phyloP scores from a whole-genome alignment of 2,329 filamentous ascomycete species.

The Coniochaeta sp. region DNA sequence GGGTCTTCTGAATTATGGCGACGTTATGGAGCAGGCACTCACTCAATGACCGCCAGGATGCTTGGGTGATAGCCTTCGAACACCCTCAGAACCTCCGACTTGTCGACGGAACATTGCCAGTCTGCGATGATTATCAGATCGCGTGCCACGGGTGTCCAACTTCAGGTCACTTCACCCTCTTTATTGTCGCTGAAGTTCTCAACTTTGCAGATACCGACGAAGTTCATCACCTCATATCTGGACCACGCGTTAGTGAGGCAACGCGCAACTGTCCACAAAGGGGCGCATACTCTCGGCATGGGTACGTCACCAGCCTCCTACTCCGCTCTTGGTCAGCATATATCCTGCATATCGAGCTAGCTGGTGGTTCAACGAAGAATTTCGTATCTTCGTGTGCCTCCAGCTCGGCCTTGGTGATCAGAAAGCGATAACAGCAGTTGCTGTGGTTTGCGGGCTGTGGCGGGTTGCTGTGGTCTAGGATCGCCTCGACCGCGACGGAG shows the following conservation, averaged over 20 bases:
- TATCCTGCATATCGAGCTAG: constrained; percentile 15
- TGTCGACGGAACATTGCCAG: constrained; percentile 8
- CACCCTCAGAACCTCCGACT: constrained; percentile 5
- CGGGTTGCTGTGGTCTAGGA: constrained; percentile 17
- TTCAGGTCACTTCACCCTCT: not conserved
- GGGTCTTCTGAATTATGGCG: not conserved
- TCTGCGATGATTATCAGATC: not conserved
- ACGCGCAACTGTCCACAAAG: too few relatives aligned
- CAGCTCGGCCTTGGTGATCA: constrained; percentile 24
- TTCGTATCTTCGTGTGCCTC: constrained; percentile 21
- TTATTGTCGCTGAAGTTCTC: not conserved
- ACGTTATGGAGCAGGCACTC: not conserved
- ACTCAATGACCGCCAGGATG: constrained; percentile 6
- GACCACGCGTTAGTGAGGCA: not conserved
- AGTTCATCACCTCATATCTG: constrained; percentile 3
- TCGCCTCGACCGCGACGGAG: constrained; percentile 16
- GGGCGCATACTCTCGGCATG: constrained; percentile 16
- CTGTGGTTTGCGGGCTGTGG: constrained; percentile 12
- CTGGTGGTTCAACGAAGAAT: constrained; percentile 18
- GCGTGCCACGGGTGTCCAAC: not conserved
- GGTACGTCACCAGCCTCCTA: constrained; percentile 16
- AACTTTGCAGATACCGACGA: not conserved
- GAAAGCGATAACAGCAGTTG: constrained; percentile 26
- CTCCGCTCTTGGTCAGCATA: constrained; percentile 11
- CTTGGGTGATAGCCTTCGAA: constrained; percentile 8